A percentile compares a stretch with the other conserved stretches of the same genome.
phyloP scores from a whole-genome alignment of 2,329 filamentous ascomycete species.

The Hortaea werneckii region DNA sequence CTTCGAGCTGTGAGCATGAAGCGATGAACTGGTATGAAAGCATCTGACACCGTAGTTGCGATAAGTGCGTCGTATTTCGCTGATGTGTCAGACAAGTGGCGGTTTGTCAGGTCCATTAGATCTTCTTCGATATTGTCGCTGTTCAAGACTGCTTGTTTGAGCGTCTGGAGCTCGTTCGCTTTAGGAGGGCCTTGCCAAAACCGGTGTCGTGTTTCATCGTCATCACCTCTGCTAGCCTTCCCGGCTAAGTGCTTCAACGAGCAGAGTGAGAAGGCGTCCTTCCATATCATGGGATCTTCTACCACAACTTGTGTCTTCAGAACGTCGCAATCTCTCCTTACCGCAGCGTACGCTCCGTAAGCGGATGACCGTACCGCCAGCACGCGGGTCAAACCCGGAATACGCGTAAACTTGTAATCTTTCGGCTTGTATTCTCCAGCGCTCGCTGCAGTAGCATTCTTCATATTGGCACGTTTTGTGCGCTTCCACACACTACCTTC shows the following conservation, averaged over 20 bases:
- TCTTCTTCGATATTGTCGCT: slow-evolving; percentile 59
- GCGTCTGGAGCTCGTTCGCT: slow-evolving; percentile 37
- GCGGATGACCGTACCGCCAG: slow-evolving; percentile 75
- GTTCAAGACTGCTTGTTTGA: slow-evolving; percentile 49
- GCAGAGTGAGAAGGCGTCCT: slow-evolving; percentile 60
- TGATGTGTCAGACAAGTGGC: slow-evolving; percentile 27
- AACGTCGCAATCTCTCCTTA: slow-evolving; percentile 75
- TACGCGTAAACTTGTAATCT: slow-evolving; percentile 89
- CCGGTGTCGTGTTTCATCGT: slow-evolving; percentile 36
- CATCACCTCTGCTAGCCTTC: slow-evolving; percentile 19
- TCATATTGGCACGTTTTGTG: slow-evolving; percentile 70
- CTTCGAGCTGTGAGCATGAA: slow-evolving; percentile 73
- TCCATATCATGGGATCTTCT: slow-evolving; percentile 58
- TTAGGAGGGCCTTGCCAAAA: slow-evolving; percentile 40
- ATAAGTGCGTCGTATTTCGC: slow-evolving; percentile 35
- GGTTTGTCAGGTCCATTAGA: slow-evolving; percentile 41
- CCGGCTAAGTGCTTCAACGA: slow-evolving; percentile 51
- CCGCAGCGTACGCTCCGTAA: slow-evolving; percentile 80
- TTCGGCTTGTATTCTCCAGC: slow-evolving; percentile 55
- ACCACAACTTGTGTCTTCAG: slow-evolving; percentile 63
- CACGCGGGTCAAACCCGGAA: slow-evolving; percentile 79
- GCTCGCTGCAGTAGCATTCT: slow-evolving; percentile 47
- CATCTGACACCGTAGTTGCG: slow-evolving; percentile 51
- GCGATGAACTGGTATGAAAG: slow-evolving; percentile 69
- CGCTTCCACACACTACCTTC: slow-evolving; percentile 90